Evolutionary conservation across 2,329 filamentous ascomycete species (phyloP).

Genomic region (Aureobasidium melanogenum): DNA sequence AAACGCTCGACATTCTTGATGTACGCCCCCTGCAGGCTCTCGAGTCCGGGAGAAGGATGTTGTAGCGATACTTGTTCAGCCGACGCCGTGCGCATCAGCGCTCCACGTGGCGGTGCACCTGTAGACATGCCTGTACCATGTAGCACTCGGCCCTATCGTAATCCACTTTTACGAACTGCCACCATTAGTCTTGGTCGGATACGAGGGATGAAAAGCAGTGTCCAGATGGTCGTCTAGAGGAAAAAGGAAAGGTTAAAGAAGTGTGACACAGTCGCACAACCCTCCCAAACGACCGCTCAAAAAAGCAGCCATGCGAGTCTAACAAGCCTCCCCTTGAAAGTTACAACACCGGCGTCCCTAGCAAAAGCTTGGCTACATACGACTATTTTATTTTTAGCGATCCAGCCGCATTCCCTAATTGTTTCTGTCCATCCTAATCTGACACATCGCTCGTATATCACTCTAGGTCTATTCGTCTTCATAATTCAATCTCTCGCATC

Average conservation of each 20-base stretch:
- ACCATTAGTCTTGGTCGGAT: background rate
- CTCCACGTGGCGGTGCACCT: background rate
- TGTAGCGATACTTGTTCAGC: slow-evolving; percentile 13
- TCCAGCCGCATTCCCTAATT: background rate
- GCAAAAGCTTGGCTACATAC: background rate
- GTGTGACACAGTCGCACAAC: background rate
- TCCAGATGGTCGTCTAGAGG: background rate
- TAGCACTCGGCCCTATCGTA: background rate
- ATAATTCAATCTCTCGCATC: background rate
- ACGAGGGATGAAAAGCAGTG: background rate
- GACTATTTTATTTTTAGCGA: background rate
- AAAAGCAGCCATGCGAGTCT: background rate
- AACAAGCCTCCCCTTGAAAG: background rate
- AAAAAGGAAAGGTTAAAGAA: background rate
- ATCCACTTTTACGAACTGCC: background rate
- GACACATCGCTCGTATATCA: background rate
- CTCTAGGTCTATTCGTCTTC: background rate
- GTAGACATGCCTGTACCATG: background rate
- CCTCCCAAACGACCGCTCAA: background rate
- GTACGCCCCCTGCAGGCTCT: slow-evolving; percentile 10
- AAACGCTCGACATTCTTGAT: slow-evolving; percentile 59
- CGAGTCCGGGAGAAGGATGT: slow-evolving; percentile 13
- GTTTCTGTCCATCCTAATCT: background rate
- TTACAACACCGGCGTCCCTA: no score
- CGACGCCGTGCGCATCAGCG: slow-evolving; percentile 15